Percentiles rank a stretch among this genome's conserved stretches.
phyloP scores from a whole-genome alignment of 2,329 filamentous ascomycete species.

The Gaeumannomyces sp. region DNA sequence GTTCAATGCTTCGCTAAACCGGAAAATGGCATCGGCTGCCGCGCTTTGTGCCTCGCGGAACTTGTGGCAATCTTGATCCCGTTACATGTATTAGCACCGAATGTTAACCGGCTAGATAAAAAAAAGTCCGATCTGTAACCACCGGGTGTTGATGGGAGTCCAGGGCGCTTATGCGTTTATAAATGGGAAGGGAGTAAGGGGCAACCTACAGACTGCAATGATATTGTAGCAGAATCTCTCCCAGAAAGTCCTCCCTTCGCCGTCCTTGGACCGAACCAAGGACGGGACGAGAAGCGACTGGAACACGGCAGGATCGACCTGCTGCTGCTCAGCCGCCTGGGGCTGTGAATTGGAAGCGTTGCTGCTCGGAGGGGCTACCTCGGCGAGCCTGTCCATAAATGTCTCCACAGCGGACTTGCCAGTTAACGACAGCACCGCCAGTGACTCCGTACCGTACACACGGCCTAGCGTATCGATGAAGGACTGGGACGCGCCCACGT shows the following conservation, averaged over 20 bases:
- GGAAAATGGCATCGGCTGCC: neutral
- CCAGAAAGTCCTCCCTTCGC: neutral
- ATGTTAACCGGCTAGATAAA: neutral
- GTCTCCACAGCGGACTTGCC: neutral
- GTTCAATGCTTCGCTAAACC: neutral
- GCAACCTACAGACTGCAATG: neutral
- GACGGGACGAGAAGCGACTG: constrained; percentile 1
- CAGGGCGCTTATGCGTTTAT: neutral
- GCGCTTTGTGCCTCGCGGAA: neutral
- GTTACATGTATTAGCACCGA: neutral
- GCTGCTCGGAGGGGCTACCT: too few species aligned
- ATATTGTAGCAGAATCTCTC: constrained; percentile 2
- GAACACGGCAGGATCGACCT: neutral
- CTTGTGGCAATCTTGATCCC: neutral
- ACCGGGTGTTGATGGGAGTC: neutral
- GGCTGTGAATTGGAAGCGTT: neutral
- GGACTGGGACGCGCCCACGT: neutral
- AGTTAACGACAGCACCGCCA: neutral
- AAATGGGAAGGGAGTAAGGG: neutral
- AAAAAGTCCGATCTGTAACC: neutral
- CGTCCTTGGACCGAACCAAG: neutral
- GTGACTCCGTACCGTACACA: neutral
- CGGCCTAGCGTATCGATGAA: neutral
- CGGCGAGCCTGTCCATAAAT: neutral
- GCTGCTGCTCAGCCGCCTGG: neutral